Conservation (phyloP, 306 rosid species). For the Dryas octopetala region DNA sequence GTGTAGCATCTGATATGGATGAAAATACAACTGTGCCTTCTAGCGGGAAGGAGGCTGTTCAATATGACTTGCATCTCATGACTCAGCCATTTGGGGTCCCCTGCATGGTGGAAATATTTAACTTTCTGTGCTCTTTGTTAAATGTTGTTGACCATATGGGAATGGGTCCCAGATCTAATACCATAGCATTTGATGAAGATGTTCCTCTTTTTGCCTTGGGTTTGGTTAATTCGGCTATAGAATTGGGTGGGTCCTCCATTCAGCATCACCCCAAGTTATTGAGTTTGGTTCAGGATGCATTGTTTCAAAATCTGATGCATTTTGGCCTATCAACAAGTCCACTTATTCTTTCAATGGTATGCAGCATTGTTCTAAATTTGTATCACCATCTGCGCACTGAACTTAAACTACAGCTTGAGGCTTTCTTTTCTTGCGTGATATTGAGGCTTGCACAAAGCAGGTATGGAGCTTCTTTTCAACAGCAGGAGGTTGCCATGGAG, state of each 20-base stretch:
- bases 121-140: slow-evolving; percentile 80
- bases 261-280: slow-evolving; percentile 57
- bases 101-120: slow-evolving; percentile 95
- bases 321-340: slow-evolving; percentile 64
- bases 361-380: slow-evolving; percentile 78
- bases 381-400: slow-evolving; percentile 81
- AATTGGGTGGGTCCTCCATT: slow-evolving; percentile 90
- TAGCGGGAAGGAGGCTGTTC: slow-evolving; percentile 53
- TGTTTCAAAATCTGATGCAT: slow-evolving; percentile 47
- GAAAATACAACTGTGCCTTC: slow-evolving; percentile 54
- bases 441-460: slow-evolving; percentile 87
- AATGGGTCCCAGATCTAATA: slow-evolving; percentile 68
- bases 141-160: slow-evolving; percentile 70
- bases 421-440: slow-evolving; percentile 88
- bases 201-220: slow-evolving; percentile 91
- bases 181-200: slow-evolving; percentile 91
- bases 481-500: slow-evolving; percentile 95
- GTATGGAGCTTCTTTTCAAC: slow-evolving; percentile 88
- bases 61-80: slow-evolving; percentile 69
- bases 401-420: slow-evolving; percentile 88
- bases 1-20: slow-evolving; percentile 47
- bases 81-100: slow-evolving; percentile 93
- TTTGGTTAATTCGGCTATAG: slow-evolving; percentile 82
- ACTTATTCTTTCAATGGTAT: slow-evolving; percentile 84
- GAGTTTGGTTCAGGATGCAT: slow-evolving; percentile 50